Base-by-base conservation (phyloP, 805 yeast species). In the Lachancea meyersii region DNA sequence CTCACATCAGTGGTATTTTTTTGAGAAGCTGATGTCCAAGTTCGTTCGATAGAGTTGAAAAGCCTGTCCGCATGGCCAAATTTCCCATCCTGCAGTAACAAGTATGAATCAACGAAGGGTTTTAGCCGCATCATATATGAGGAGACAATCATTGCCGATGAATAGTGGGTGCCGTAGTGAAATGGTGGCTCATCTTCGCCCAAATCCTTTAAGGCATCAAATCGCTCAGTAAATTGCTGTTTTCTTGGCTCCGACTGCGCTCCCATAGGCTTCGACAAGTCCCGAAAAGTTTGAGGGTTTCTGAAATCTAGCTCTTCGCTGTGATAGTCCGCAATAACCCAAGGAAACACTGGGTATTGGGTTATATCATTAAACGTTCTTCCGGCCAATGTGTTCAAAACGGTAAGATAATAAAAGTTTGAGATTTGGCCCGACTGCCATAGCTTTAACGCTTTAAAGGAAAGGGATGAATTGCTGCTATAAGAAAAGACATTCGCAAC, bases 161-260 rank as follows among this genome's bases (percentile, higher is more conserved):
- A 86, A 57, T 87, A 87, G 60, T 87, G 96, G 0, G 96, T 88
- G 2, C 96, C 96, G 55, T 87, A 87, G 58, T 87, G 95, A 61
- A 87, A 87, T 0, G 95, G 85, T 0, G 88, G 87, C 4, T 65
- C 55, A 0, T 63, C 68, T 48, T 82, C 88, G 14, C 73, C 53
- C 44, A 87, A 65, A 41, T 83, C 78, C 18, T 67, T 72, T 19
- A 86, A 63, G 0, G 94, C 88, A 17, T 81, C 81, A 52, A 71
- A 88, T 41, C 96, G 63, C 43, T 86, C 93, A 37, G 68, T 64
- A 53, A 86, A 87, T 53, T 77, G 78, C 0, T 55, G 49, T 2
- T 80, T 85, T 44, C 96, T 68, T 2, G 68, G 69, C 2, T 60
- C 57, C 2, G 77, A 68, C 58, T 87, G 96, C 0, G 89, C 95